Conservation (phyloP, 805 yeast genomes). For the Kodamaea leandrae region DNA sequence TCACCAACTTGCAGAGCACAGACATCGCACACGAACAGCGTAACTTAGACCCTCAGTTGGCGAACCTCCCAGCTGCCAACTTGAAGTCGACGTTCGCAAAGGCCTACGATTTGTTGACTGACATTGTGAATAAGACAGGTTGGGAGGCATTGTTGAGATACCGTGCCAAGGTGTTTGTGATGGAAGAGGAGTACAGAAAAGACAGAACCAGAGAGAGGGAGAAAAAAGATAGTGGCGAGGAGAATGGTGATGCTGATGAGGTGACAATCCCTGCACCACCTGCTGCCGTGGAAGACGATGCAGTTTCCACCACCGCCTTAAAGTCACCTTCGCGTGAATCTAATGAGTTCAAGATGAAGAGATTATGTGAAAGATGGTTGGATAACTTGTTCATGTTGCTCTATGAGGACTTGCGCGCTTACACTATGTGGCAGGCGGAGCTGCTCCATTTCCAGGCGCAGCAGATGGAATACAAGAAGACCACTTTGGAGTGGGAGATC, state of each 20-base stretch:
- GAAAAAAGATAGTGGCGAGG: constrained; percentile 1
- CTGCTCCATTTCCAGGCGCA: constrained; percentile 85
- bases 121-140: constrained; percentile 43
- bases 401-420: constrained; percentile 73
- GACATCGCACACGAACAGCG: constrained; percentile 66
- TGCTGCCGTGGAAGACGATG: constrained; percentile 20
- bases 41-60: constrained; percentile 58
- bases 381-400: constrained; percentile 67
- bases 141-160: constrained; percentile 46
- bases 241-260: neutral
- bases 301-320: constrained; percentile 36
- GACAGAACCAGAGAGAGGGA: constrained; percentile 24
- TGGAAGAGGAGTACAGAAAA: constrained; percentile 48
- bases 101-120: constrained; percentile 45
- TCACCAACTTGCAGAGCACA: constrained; percentile 61
- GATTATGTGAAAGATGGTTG: constrained; percentile 73
- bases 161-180: constrained; percentile 46
- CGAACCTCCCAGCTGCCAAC: constrained; percentile 66
- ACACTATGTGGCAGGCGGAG: constrained; percentile 93
- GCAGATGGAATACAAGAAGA: constrained; percentile 71
- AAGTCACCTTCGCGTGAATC: constrained; percentile 31
- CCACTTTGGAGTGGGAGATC: constrained; percentile 88
- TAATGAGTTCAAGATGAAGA: constrained; percentile 56
- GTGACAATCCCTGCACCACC: neutral
- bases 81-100: constrained; percentile 50